A percentile compares a stretch with the other conserved stretches of the same genome.
Evolutionary conservation across 306 rosid genomes (phyloP).

Genomic region (Neltuma alba): DNA sequence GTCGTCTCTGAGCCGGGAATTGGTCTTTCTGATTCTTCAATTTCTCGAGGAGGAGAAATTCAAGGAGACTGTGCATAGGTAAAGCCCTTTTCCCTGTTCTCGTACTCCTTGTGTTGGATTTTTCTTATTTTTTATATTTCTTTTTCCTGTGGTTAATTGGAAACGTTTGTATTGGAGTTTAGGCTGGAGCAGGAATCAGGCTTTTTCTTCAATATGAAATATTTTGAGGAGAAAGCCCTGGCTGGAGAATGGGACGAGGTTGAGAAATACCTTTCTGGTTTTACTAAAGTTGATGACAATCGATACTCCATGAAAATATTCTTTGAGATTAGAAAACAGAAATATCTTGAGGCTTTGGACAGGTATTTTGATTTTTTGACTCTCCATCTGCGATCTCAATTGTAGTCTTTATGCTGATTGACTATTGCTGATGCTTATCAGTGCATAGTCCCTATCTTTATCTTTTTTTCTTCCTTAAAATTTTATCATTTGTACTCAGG

Average conservation of each 20-base stretch:
- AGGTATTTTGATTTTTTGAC: slow-evolving; percentile 43
- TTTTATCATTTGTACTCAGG: slow-evolving; percentile 41
- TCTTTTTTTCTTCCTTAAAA: slow-evolving; percentile 17
- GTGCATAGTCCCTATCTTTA: not conserved
- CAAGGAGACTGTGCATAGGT: slow-evolving; percentile 71
- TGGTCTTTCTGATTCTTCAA: slow-evolving; percentile 77
- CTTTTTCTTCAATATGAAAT: slow-evolving; percentile 67
- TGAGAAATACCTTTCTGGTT: slow-evolving; percentile 73
- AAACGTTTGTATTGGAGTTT: slow-evolving; percentile 13
- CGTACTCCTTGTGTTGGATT: not conserved
- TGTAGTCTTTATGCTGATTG: slow-evolving; percentile 5
- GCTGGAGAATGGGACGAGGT: slow-evolving; percentile 82
- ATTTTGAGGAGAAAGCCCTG: slow-evolving; percentile 70
- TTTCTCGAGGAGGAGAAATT: slow-evolving; percentile 77
- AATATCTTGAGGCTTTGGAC: slow-evolving; percentile 85
- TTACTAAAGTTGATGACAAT: slow-evolving; percentile 72
- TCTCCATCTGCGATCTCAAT: not conserved
- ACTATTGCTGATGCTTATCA: not conserved
- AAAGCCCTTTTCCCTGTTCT: slow-evolving; percentile 1
- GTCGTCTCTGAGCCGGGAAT: slow-evolving; percentile 70
- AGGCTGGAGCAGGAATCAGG: slow-evolving; percentile 30
- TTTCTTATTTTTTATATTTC: not conserved
- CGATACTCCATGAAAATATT: slow-evolving; percentile 67
- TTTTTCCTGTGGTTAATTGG: slow-evolving; percentile 6
- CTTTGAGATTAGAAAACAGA: slow-evolving; percentile 84